Conservation (phyloP, 306 rosid species). For the Ammopiptanthus mongolicus region DNA sequence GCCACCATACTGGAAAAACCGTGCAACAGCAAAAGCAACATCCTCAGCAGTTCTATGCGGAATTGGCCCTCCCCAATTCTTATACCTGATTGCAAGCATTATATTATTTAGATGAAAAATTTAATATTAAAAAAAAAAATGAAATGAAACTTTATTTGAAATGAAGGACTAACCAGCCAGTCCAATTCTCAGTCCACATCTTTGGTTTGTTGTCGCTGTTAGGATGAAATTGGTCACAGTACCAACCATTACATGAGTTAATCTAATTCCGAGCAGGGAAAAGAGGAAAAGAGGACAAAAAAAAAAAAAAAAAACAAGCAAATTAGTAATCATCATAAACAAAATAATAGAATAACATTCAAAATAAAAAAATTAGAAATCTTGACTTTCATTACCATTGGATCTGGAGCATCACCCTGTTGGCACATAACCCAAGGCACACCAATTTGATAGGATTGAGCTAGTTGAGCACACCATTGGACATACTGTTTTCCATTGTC, state of each 20-base stretch:
- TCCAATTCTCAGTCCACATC: slow-evolving; percentile 28
- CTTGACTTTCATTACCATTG: slow-evolving; percentile 20
- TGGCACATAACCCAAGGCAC: slow-evolving; percentile 44
- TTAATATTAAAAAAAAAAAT: neutral
- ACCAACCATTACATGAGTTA: slow-evolving; percentile 22
- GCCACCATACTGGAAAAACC: slow-evolving; percentile 35
- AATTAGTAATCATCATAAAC: neutral
- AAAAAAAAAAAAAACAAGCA: neutral
- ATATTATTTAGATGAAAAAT: neutral
- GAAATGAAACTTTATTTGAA: neutral
- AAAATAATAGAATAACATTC: neutral
- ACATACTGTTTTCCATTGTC: slow-evolving; percentile 18
- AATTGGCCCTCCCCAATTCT: slow-evolving; percentile 24
- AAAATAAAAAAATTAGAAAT: neutral
- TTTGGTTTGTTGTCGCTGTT: neutral
- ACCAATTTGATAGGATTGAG: slow-evolving; percentile 23
- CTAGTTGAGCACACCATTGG: slow-evolving; percentile 36
- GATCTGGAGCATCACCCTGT: slow-evolving; percentile 29
- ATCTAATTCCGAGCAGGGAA: neutral
- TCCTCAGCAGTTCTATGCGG: slow-evolving; percentile 44
- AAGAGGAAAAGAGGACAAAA: too few relatives aligned
- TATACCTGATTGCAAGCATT: slow-evolving; percentile 23
- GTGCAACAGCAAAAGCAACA: slow-evolving; percentile 35
- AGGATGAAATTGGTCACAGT: slow-evolving; percentile 16
- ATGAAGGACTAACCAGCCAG: slow-evolving; percentile 10